phyloP scores from a whole-genome alignment of 2,329 filamentous ascomycete species.

The Ramichloridium luteum region DNA sequence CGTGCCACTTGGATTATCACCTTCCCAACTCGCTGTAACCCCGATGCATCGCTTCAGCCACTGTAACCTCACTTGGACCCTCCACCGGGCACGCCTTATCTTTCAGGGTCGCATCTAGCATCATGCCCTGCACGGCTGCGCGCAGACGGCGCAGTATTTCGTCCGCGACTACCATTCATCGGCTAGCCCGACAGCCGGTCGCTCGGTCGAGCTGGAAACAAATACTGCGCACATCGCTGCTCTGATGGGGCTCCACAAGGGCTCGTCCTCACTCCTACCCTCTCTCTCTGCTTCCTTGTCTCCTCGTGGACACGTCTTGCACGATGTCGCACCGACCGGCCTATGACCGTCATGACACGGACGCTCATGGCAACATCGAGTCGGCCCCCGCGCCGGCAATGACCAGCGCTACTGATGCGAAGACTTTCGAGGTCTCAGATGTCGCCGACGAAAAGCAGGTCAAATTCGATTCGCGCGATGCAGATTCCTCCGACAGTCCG shows the following conservation, averaged over 20 bases:
- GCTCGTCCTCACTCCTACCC: not conserved
- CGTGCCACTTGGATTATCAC: too few species aligned
- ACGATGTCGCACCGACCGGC: constrained; percentile 2
- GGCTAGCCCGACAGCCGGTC: not conserved
- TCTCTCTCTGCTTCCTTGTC: not conserved
- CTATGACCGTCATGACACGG: constrained; percentile 3
- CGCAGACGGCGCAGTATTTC: not conserved
- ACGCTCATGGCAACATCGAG: constrained; percentile 2
- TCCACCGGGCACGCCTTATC: too few species aligned
- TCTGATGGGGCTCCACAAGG: not conserved
- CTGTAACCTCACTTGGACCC: too few species aligned
- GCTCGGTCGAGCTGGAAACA: too few species aligned
- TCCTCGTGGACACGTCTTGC: not conserved
- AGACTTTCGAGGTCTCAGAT: constrained; percentile 4
- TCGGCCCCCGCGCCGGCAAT: not conserved
- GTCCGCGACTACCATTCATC: not conserved
- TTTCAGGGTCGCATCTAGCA: not conserved
- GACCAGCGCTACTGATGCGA: not conserved
- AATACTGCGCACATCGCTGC: constrained; percentile 1
- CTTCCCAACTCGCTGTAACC: too few species aligned
- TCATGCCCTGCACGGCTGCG: not conserved
- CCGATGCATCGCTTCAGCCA: too few species aligned
- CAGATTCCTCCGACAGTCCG: not conserved
- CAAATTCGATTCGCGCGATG: constrained; percentile 2
- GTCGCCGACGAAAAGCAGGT: constrained; percentile 3